Percentiles rank a stretch among this genome's conserved stretches.
Conservation (phyloP, 2,329 filamentous ascomycete species). For the Diaporthe humulicola region DNA sequence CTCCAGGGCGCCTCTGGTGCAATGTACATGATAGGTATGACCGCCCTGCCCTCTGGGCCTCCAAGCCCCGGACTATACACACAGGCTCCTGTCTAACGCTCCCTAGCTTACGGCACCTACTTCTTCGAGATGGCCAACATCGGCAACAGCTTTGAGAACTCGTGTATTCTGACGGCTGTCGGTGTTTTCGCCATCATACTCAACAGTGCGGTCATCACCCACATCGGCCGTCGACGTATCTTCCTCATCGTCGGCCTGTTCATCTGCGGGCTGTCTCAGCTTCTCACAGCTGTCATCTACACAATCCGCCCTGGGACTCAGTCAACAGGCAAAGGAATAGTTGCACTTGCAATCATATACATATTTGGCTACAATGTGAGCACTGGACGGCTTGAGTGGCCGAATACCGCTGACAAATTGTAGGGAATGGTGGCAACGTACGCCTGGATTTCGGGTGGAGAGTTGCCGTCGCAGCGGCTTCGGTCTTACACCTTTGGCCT, state of each 20-base stretch:
- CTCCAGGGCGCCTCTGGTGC: constrained; percentile 67
- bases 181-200: constrained; percentile 67
- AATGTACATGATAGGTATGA: constrained; percentile 56
- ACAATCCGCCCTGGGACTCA: constrained; percentile 54
- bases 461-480: constrained; percentile 68
- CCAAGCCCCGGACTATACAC: too few species aligned
- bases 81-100: neutral
- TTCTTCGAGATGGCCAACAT: constrained; percentile 72
- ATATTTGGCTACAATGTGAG: constrained; percentile 64
- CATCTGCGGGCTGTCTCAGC: constrained; percentile 66
- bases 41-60: neutral
- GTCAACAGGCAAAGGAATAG: constrained; percentile 60
- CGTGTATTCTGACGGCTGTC: constrained; percentile 66
- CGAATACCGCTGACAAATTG: neutral
- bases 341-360: constrained; percentile 66
- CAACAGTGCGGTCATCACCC: constrained; percentile 66
- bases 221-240: constrained; percentile 64
- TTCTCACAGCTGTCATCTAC: constrained; percentile 67
- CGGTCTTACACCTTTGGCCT: constrained; percentile 69
- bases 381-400: neutral
- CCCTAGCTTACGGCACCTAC: constrained; percentile 66
- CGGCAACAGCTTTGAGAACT: constrained; percentile 67
- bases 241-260: constrained; percentile 65
- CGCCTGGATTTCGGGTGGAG: constrained; percentile 69
- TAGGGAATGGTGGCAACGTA: constrained; percentile 65